Evolutionary conservation across 257 asterid genomes (phyloP), one percentile per base, ranked within the genome.

Genomic region (Voacanga thouarsii): DNA sequence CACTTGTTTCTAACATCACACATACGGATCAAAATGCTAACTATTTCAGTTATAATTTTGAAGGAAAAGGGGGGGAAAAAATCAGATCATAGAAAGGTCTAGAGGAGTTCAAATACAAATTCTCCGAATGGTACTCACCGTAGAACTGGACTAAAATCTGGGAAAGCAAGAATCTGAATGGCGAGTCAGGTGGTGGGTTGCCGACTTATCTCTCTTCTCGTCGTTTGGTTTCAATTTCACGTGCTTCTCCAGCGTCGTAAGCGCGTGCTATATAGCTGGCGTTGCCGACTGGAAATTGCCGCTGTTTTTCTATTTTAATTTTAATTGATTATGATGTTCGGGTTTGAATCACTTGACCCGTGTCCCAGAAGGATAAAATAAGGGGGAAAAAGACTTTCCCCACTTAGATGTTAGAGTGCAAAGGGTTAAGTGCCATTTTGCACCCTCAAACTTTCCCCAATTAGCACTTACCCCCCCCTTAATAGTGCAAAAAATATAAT

Each of bases 161-260:
- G 43, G 43, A 11, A 63, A 63, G 43, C 14, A 63, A 14, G 68
- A 28, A 63, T 28, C 43, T 41, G 7, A 10, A 3, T n/a, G 1
- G 21, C 37, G 37, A 33, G 14, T 28, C 5, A 26, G 19, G 9
- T 15, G 21, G 19, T 15, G 21, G 19, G 14, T 61, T 63, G 68
- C 68, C 68, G 68, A 63, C 23, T 72, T 44, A 72, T 49, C 75
- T 7, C 74, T 72, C 37, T 75, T 49, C 72, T 7, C 74, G 21
- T 49, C 11, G 19, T 63, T 14, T 15, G 39, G 21, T 30, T 5
- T 63, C 68, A 63, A 33, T 63, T 63, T 63, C 12, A 63, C 33
- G 14, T 10, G 16, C 16, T 49, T 12, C 16, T 12, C 16, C 2
- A 1, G 16, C 16, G 14, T 12, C 55, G 11, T 6, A 49, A 9